phyloP scores from a whole-genome alignment of 2,329 filamentous ascomycete genomes.

The Clarireedia monteithiana region DNA sequence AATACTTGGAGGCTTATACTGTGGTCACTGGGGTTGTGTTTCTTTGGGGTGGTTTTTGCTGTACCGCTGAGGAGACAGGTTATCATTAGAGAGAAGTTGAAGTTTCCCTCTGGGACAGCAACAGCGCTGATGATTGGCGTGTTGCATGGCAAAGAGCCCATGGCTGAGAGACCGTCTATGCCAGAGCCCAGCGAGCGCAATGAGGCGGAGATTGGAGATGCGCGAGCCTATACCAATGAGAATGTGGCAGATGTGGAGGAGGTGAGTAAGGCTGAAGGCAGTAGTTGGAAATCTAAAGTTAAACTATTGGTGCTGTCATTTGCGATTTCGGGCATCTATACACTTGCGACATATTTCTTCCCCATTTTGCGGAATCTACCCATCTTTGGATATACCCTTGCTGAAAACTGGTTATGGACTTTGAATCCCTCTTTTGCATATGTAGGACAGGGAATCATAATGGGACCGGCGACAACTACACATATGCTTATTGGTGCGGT shows the following conservation, averaged over 20 bases:
- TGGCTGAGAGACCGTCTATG: conserved; percentile 10
- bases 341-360: conserved; percentile 82
- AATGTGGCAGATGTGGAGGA: conserved; percentile 21
- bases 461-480: conserved; percentile 90
- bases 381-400: conserved; percentile 68
- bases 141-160: conserved; percentile 58
- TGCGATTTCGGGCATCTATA: conserved; percentile 55
- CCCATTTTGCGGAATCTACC: conserved; percentile 81
- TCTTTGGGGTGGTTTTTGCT: conserved; percentile 95
- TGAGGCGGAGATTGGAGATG: neutral
- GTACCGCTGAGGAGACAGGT: conserved; percentile 86
- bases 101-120: conserved; percentile 91
- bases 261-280: conserved; percentile 16
- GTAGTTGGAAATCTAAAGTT: conserved; percentile 29
- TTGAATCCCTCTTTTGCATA: conserved; percentile 96
- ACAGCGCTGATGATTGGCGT: conserved; percentile 91
- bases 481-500: conserved; percentile 92
- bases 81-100: conserved; percentile 84
- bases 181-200: neutral
- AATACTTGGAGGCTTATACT: conserved; percentile 71
- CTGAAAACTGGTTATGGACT: conserved; percentile 84
- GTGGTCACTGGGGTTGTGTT: conserved; percentile 88
- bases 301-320: conserved; percentile 46
- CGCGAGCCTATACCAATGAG: conserved; percentile 5
- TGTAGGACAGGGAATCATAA: conserved; percentile 94